Conservation (phyloP, 2,329 filamentous ascomycete species). For the Ramularia endophylla region DNA sequence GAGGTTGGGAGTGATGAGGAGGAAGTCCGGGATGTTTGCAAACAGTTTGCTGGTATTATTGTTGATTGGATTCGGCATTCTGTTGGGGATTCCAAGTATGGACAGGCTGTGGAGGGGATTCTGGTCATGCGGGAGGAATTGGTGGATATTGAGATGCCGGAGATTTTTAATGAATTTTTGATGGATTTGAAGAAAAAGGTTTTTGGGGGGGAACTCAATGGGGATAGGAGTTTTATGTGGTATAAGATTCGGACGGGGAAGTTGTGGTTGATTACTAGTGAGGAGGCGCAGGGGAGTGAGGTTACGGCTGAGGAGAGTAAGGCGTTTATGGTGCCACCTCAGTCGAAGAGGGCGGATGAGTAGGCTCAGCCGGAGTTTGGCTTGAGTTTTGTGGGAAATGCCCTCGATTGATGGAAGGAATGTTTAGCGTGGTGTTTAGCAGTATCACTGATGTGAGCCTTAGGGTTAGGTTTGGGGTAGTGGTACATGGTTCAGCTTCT, state of each 20-base stretch:
- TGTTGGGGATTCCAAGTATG: slow-evolving; percentile 69
- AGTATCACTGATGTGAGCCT: no score
- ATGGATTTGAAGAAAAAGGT: slow-evolving; percentile 65
- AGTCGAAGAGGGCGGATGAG: no score
- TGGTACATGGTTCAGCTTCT: no score
- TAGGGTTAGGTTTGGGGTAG: no score
- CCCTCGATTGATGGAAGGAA: no score
- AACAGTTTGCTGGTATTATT: slow-evolving; percentile 70
- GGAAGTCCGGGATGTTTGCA: slow-evolving; percentile 60
- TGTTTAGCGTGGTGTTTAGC: no score
- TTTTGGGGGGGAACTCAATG: slow-evolving; percentile 62
- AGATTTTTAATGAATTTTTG: slow-evolving; percentile 69
- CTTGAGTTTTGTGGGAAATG: no score
- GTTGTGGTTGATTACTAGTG: slow-evolving; percentile 67
- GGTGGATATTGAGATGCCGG: slow-evolving; percentile 67
- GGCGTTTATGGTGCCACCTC: slow-evolving; percentile 22
- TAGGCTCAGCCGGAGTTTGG: neutral
- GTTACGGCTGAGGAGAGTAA: slow-evolving; percentile 66
- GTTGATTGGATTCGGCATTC: slow-evolving; percentile 63
- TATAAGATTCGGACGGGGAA: slow-evolving; percentile 60
- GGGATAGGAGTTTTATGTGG: slow-evolving; percentile 79
- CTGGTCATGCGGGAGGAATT: slow-evolving; percentile 73
- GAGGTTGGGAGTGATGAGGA: slow-evolving; percentile 51
- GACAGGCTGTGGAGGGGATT: slow-evolving; percentile 67
- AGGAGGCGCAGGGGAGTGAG: slow-evolving; percentile 56